Evolutionary conservation across 2,329 filamentous ascomycete species (phyloP).

Genomic region (Magnaporthiopsis incrustans): DNA sequence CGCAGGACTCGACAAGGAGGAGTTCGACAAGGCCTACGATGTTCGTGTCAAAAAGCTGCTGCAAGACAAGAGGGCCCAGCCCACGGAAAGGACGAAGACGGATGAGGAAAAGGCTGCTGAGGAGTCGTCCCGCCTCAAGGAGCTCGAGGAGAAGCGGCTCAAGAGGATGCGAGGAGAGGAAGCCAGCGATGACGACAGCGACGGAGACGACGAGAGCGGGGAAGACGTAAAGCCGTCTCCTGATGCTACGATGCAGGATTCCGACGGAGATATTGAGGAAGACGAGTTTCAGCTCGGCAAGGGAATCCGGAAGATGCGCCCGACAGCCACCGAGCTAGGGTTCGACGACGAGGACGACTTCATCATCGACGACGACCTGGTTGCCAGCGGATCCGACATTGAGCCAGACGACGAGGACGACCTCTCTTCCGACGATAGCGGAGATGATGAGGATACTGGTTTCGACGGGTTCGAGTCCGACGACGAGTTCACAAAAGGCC

Average conservation of each 20-base stretch:
- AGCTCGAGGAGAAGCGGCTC: constrained; percentile 74
- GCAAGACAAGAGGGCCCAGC: constrained; percentile 75
- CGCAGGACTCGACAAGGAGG: constrained; percentile 52
- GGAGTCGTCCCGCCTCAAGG: constrained; percentile 66
- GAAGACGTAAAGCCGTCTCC: background rate
- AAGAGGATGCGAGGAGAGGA: constrained; percentile 82
- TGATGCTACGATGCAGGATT: background rate
- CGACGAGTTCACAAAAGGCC: constrained; percentile 65
- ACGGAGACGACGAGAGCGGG: constrained; percentile 33
- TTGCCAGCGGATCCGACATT: constrained; percentile 72
- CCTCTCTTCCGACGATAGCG: constrained; percentile 22
- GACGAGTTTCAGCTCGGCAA: constrained; percentile 53
- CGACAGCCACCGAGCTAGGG: constrained; percentile 54
- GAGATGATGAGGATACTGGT: constrained; percentile 22
- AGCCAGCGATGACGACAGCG: constrained; percentile 57
- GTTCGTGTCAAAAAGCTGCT: constrained; percentile 72
- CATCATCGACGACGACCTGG: constrained; percentile 76
- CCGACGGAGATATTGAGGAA: constrained; percentile 31
- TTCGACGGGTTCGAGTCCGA: constrained; percentile 25
- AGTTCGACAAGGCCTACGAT: constrained; percentile 83
- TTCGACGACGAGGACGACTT: constrained; percentile 96
- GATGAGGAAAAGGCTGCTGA: constrained; percentile 77
- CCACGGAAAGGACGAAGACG: constrained; percentile 82
- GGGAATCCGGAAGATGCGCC: constrained; percentile 48
- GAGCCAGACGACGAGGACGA: constrained; percentile 44